Evolutionary conservation across 768 basidiomycete genomes (phyloP).

Genomic region (Lyophyllum decastes): DNA sequence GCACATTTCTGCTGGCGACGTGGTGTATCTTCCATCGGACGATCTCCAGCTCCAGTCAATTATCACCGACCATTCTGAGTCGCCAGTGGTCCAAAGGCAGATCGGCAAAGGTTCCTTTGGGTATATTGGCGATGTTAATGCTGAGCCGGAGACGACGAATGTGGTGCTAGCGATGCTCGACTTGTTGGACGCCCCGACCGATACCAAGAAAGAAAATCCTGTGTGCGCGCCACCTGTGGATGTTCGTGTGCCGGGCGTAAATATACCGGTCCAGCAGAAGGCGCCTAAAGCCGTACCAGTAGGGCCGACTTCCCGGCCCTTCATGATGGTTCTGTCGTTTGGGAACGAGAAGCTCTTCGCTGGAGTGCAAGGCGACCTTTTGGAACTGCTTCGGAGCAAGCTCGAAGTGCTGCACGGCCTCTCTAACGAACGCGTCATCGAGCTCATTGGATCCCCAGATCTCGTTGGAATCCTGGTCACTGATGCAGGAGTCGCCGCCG

Average conservation of each 20-base stretch:
- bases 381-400: conserved; percentile 12
- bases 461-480: conserved; percentile 31
- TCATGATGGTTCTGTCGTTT: conserved; percentile 20
- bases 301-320: conserved; percentile 15
- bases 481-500: conserved; percentile 23
- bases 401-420: conserved; percentile 24
- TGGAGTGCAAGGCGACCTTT: conserved; percentile 16
- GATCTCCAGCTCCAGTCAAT: conserved; percentile 3
- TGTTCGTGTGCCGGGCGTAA: no score
- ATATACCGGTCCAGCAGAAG: no score
- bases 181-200: conserved; percentile 24
- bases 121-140: conserved; percentile 46
- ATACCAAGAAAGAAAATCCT: neutral
- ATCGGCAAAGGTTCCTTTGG: conserved; percentile 37
- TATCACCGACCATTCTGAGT: conserved; percentile 23
- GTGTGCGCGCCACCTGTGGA: no score
- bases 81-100: conserved; percentile 31
- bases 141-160: conserved; percentile 33
- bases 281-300: neutral
- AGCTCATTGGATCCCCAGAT: conserved; percentile 23
- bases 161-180: conserved; percentile 39
- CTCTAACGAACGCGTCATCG: conserved; percentile 21
- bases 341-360: conserved; percentile 15
- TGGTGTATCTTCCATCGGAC: conserved; percentile 24
- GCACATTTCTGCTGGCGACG: conserved; percentile 15